phyloP scores from a whole-genome alignment of 2,329 filamentous ascomycete species.

The Venturia effusa region DNA sequence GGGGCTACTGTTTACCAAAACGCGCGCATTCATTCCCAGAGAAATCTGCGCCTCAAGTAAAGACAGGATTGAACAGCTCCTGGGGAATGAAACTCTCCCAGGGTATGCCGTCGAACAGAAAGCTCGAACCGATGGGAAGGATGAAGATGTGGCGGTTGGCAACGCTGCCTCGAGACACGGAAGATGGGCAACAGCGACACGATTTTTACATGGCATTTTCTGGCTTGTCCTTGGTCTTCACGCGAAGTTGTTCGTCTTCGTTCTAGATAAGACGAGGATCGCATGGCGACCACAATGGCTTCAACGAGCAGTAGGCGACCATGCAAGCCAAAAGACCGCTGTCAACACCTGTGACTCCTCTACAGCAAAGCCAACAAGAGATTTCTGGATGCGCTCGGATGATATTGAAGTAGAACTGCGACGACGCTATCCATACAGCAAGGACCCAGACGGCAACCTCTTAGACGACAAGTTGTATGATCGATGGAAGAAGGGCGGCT shows the following conservation, averaged over 20 bases:
- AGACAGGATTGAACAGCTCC: constrained; percentile 19
- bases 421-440: constrained; percentile 25
- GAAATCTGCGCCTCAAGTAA: constrained; percentile 30
- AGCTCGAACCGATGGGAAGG: constrained; percentile 39
- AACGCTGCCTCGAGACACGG: constrained; percentile 28
- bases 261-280: constrained; percentile 50
- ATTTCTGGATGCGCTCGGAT: constrained; percentile 32
- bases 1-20: constrained; percentile 28
- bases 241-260: constrained; percentile 42
- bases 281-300: constrained; percentile 55
- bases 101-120: constrained; percentile 62
- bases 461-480: constrained; percentile 67
- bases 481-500: constrained; percentile 75
- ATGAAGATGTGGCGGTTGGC: constrained; percentile 11
- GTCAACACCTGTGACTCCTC: constrained; percentile 14
- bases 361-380: constrained; percentile 37
- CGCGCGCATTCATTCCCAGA: constrained; percentile 26
- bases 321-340: constrained; percentile 14
- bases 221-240: constrained; percentile 50
- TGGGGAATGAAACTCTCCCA: constrained; percentile 13
- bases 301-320: constrained; percentile 37
- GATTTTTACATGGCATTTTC: constrained; percentile 67
- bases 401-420: constrained; percentile 77
- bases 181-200: constrained; percentile 60
- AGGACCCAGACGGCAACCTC: background rate